Conservation (phyloP, 257 asterid species). For the Solanum dulcamara region DNA sequence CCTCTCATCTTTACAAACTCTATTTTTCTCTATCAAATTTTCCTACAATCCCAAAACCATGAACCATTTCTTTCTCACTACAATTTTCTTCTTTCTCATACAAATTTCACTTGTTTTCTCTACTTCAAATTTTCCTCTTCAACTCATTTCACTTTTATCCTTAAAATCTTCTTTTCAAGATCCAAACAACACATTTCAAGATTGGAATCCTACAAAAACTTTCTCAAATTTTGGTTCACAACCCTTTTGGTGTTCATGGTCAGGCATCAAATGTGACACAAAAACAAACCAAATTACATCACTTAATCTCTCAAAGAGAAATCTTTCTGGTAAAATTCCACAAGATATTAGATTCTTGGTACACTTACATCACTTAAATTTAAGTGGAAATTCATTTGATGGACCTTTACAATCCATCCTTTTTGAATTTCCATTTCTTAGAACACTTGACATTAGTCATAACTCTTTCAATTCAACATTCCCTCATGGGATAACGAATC, state of each 20-base stretch:
- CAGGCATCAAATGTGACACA: slow-evolving; percentile 59
- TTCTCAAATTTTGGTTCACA: slow-evolving; percentile 18
- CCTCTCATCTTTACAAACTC: slow-evolving; percentile 8
- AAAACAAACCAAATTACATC: slow-evolving; percentile 26
- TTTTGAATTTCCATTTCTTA: slow-evolving; percentile 50
- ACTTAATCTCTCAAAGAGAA: slow-evolving; percentile 56
- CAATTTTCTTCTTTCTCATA: slow-evolving; percentile 10
- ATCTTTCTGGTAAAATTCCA: slow-evolving; percentile 59
- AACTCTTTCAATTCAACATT: slow-evolving; percentile 58
- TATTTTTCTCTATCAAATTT: not conserved
- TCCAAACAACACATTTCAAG: slow-evolving; percentile 49
- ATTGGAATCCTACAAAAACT: slow-evolving; percentile 43
- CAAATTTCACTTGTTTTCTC: not conserved
- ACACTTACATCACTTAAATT: slow-evolving; percentile 45
- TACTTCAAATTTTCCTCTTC: slow-evolving; percentile 23
- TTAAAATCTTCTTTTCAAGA: slow-evolving; percentile 56
- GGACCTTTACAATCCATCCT: slow-evolving; percentile 46
- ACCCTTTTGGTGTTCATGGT: slow-evolving; percentile 76
- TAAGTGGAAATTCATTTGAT: slow-evolving; percentile 55
- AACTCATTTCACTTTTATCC: slow-evolving; percentile 46
- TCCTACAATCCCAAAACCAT: slow-evolving; percentile 7
- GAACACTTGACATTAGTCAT: slow-evolving; percentile 58
- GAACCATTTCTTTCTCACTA: not conserved
- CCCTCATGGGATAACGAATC: slow-evolving; percentile 46
- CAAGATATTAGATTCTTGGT: slow-evolving; percentile 30